Percentiles rank a stretch among this genome's conserved stretches.
Conservation (phyloP, 495 filamentous ascomycete genomes). For the Aspergillus ellipticus region DNA sequence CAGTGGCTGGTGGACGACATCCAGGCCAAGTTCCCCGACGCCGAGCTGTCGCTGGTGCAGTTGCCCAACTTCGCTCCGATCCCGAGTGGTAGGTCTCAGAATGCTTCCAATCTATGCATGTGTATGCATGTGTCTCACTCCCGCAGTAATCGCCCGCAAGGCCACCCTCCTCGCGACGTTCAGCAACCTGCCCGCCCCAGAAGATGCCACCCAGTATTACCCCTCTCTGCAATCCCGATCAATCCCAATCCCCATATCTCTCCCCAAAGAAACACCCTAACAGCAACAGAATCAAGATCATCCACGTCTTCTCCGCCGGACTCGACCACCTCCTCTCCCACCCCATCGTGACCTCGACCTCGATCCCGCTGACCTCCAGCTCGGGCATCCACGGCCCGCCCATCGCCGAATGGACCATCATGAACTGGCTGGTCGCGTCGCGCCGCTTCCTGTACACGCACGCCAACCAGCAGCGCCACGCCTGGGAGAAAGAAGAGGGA, state of each 20-base stretch:
- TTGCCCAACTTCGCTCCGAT: conserved; percentile 7
- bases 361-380: conserved; percentile 65
- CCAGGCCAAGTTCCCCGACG: conserved; percentile 14
- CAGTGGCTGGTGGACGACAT: conserved; percentile 1
- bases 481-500: conserved; percentile 27
- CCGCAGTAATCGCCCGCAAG: conserved; percentile 11
- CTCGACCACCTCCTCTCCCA: conserved; percentile 60
- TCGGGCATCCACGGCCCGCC: conserved; percentile 79
- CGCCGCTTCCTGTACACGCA: conserved; percentile 49
- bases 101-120: not conserved
- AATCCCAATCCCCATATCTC: not conserved
- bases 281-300: conserved; percentile 54
- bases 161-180: conserved; percentile 18
- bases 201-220: conserved; percentile 19
- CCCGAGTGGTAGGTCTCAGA: conserved; percentile 13
- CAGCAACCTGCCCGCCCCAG: conserved; percentile 14
- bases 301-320: conserved; percentile 75
- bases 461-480: conserved; percentile 38
- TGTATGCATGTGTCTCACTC: not conserved
- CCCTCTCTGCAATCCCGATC: not conserved
- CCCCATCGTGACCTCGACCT: conserved; percentile 61
- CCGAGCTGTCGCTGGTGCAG: conserved; percentile 6
- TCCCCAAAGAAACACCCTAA: not conserved
- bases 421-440: conserved; percentile 55
- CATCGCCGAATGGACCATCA: conserved; percentile 72